Evolutionary conservation across 2,329 filamentous ascomycete species (phyloP).

Genomic region (Verticillium isaacii): DNA sequence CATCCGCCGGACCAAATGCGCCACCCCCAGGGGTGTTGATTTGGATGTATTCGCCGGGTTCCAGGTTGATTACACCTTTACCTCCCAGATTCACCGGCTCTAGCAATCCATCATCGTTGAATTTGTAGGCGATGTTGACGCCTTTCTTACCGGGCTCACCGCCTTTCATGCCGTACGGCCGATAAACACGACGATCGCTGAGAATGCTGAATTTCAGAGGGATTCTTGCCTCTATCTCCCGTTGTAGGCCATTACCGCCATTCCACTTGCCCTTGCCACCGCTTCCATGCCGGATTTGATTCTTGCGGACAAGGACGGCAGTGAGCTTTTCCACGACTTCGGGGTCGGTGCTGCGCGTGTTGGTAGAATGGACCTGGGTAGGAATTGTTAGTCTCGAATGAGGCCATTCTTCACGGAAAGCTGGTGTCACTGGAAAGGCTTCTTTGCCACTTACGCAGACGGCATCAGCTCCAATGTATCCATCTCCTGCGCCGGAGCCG

Average conservation of each 20-base stretch:
- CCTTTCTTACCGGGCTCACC: constrained; percentile 20
- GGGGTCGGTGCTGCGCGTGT: constrained; percentile 25
- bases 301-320: constrained; percentile 25
- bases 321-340: constrained; percentile 29
- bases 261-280: constrained; percentile 23
- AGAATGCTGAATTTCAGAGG: constrained; percentile 28
- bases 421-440: neutral
- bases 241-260: constrained; percentile 27
- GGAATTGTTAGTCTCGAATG: neutral
- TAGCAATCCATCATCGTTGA: constrained; percentile 18
- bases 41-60: constrained; percentile 26
- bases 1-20: constrained; percentile 15
- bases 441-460: constrained; percentile 14
- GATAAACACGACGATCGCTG: constrained; percentile 27
- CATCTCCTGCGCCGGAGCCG: constrained; percentile 24
- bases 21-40: constrained; percentile 30
- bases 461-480: constrained; percentile 21
- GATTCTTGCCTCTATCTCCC: constrained; percentile 28
- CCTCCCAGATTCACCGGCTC: constrained; percentile 25
- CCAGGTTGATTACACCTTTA: constrained; percentile 23
- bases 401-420: too few relatives aligned
- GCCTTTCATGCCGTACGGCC: constrained; percentile 28
- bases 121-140: constrained; percentile 21
- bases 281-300: constrained; percentile 20
- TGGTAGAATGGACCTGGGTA: constrained; percentile 21